Evolutionary conservation across 1,139 yeast species (phyloP), one percentile per base, ranked within the genome.

Genomic region (Ogataea hybrid): DNA sequence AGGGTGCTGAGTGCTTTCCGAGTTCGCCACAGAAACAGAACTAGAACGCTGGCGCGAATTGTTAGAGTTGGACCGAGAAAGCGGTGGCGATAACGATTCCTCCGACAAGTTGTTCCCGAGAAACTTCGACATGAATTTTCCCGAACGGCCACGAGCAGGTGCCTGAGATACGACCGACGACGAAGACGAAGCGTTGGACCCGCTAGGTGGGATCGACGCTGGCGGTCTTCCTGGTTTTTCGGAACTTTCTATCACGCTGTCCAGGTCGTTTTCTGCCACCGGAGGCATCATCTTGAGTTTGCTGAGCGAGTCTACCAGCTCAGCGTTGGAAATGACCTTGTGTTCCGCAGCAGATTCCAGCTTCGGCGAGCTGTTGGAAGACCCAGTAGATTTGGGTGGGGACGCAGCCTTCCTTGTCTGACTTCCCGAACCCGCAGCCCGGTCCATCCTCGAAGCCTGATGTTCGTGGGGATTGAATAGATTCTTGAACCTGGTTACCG

Each of bases 201-300:
- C 36, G 15, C 42, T 35, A 2, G 37, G 44, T 10, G 43, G 34
- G 9, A 36, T 23, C 6, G 45, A 20, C 2, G 44, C 12, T n/a
- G 43, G 25, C 10, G 38, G 6, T n/a, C 32, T 14, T 3, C 3
- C 30, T 11, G 28, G 48, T 4, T 31, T 30, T 16, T 46, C 48
- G 2, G 52, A 42, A 11, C 41, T 47, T 32, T 57, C 61, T 16
- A 59, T 37, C 5, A 56, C 57, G 14, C 58, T 58, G 42, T 60
- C 64, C n/a, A 59, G 42, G 43, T 58, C 62, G 42, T 61, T 59
- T 32, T 59, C 62, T 12, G 54, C 51, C 9, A 58, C 54, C 2
- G 62, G 47, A 7, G 62, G 56, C 57, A 57, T 57, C 32, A 61
- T 27, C 31, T 50, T 56, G 42, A 61, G 42, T 34, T 55, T 59